These are phyloP conservation scores for Ophiostoma angusticollis DNA, from an alignment of 2,329 filamentous ascomycete genomes.

Conservation along the genomic window DNA sequence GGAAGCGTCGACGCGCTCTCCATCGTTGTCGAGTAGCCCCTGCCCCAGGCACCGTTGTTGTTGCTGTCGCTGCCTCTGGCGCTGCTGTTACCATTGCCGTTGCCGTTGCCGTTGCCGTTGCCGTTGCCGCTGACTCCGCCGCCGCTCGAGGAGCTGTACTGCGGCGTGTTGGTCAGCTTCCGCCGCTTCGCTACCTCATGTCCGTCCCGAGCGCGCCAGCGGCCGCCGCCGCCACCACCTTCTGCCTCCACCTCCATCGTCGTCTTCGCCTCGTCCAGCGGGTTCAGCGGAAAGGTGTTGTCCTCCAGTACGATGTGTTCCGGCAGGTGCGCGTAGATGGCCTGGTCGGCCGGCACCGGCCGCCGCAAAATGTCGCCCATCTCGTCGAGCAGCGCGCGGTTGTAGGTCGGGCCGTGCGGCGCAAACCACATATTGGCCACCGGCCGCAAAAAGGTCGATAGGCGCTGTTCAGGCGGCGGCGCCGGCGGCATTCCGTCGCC, in stretches of 20 bases:
- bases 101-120: not conserved
- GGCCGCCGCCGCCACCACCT: not conserved
- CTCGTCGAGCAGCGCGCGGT: slow-evolving; percentile 46
- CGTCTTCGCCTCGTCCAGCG: slow-evolving; percentile 21
- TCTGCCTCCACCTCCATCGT: slow-evolving; percentile 7
- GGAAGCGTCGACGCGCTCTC: slow-evolving; percentile 32
- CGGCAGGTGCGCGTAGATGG: slow-evolving; percentile 40
- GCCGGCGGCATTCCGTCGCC: not conserved
- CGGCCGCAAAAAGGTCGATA: slow-evolving; percentile 61
- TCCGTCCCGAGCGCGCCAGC: too few relatives aligned
- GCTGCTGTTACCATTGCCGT: slow-evolving; percentile 11
- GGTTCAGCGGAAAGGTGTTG: slow-evolving; percentile 53
- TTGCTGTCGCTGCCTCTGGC: slow-evolving; percentile 20
- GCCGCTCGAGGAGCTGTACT: slow-evolving; percentile 8
- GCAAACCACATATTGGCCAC: slow-evolving; percentile 35
- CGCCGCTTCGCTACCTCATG: slow-evolving; percentile 17
- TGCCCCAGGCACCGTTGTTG: slow-evolving; percentile 21
- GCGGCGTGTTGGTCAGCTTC: slow-evolving; percentile 10
- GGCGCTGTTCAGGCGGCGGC: slow-evolving; percentile 19
- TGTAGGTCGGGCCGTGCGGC: slow-evolving; percentile 57
- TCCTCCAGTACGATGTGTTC: slow-evolving; percentile 49
- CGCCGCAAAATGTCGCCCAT: slow-evolving; percentile 61
- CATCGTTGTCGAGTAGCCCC: slow-evolving; percentile 49
- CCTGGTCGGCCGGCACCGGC: slow-evolving; percentile 40
- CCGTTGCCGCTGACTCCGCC: slow-evolving; percentile 12